These are phyloP conservation scores for Eutypa lata DNA, from an alignment of 2,329 filamentous ascomycete species.

Conservation along the genomic window DNA sequence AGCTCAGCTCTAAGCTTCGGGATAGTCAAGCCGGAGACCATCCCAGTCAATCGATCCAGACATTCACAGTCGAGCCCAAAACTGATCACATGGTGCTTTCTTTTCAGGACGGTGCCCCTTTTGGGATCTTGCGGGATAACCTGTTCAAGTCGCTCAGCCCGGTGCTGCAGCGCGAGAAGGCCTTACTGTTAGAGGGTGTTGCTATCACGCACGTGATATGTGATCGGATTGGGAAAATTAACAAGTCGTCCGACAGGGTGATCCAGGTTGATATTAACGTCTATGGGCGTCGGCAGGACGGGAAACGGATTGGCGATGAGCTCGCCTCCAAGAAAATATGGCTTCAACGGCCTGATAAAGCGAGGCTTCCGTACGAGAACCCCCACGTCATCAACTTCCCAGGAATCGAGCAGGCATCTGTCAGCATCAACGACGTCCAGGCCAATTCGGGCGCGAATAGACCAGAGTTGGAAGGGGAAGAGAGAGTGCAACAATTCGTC, in stretches of 20 bases:
- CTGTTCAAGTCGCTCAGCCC: slow-evolving; percentile 15
- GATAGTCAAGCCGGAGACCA: background rate
- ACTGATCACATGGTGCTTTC: slow-evolving; percentile 17
- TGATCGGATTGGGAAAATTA: slow-evolving; percentile 20
- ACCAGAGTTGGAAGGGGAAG: slow-evolving; percentile 1
- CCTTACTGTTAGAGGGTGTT: slow-evolving; percentile 20
- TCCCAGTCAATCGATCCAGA: slow-evolving; percentile 7
- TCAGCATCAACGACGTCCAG: slow-evolving; percentile 9
- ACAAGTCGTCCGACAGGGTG: slow-evolving; percentile 25
- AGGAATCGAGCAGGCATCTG: slow-evolving; percentile 11
- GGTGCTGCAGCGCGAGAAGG: slow-evolving; percentile 8
- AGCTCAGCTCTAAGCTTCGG: slow-evolving; percentile 13
- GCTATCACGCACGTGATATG: slow-evolving; percentile 13
- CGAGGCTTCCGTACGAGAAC: slow-evolving; percentile 24
- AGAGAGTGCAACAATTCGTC: slow-evolving; percentile 6
- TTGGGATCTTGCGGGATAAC: slow-evolving; percentile 20
- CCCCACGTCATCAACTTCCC: slow-evolving; percentile 27
- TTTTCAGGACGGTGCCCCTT: slow-evolving; percentile 18
- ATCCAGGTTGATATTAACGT: slow-evolving; percentile 34
- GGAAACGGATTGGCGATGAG: slow-evolving; percentile 20
- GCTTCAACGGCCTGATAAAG: slow-evolving; percentile 30
- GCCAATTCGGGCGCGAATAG: slow-evolving; percentile 9
- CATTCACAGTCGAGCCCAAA: slow-evolving; percentile 15
- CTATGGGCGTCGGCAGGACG: slow-evolving; percentile 27
- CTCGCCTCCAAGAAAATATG: slow-evolving; percentile 30